phyloP scores from a whole-genome alignment of 2,329 filamentous ascomycete genomes.

The Pestalotiopsis sp. region DNA sequence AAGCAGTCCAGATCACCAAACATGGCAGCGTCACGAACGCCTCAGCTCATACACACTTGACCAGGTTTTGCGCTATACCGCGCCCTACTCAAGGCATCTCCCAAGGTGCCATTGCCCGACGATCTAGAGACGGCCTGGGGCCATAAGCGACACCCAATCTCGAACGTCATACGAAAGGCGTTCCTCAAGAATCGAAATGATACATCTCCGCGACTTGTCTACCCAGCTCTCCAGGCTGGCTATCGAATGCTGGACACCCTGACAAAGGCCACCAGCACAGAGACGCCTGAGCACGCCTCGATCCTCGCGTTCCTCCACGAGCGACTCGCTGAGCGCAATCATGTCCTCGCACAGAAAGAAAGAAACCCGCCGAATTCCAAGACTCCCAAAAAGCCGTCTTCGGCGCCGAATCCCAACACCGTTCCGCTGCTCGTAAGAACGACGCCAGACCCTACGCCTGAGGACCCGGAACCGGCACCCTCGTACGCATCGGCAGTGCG shows the following conservation, averaged over 20 bases:
- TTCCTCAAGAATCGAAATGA: slow-evolving; percentile 64
- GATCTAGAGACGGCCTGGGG: slow-evolving; percentile 38
- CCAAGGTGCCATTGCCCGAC: slow-evolving; percentile 53
- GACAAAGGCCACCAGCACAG: slow-evolving; percentile 15
- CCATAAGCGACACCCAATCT: slow-evolving; percentile 47
- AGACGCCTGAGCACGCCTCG: slow-evolving; percentile 38
- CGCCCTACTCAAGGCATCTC: slow-evolving; percentile 64
- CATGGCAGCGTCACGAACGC: background rate
- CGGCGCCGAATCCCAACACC: slow-evolving; percentile 21
- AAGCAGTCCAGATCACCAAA: background rate
- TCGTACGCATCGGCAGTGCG: slow-evolving; percentile 49
- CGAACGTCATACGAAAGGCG: slow-evolving; percentile 59
- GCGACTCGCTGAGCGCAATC: slow-evolving; percentile 34
- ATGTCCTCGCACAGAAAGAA: slow-evolving; percentile 25
- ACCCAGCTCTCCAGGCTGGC: slow-evolving; percentile 65
- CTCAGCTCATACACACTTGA: background rate
- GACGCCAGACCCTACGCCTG: slow-evolving; percentile 31
- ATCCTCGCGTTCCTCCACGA: slow-evolving; percentile 43
- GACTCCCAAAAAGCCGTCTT: slow-evolving; percentile 17
- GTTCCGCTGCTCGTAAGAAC: slow-evolving; percentile 35
- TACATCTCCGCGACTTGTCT: slow-evolving; percentile 61
- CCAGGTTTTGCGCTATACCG: slow-evolving; percentile 73
- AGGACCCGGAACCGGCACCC: slow-evolving; percentile 35
- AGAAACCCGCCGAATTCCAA: slow-evolving; percentile 18
- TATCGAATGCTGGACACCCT: slow-evolving; percentile 47